Conservation (phyloP, 257 asterid genomes). For the Henckelia pumila region DNA sequence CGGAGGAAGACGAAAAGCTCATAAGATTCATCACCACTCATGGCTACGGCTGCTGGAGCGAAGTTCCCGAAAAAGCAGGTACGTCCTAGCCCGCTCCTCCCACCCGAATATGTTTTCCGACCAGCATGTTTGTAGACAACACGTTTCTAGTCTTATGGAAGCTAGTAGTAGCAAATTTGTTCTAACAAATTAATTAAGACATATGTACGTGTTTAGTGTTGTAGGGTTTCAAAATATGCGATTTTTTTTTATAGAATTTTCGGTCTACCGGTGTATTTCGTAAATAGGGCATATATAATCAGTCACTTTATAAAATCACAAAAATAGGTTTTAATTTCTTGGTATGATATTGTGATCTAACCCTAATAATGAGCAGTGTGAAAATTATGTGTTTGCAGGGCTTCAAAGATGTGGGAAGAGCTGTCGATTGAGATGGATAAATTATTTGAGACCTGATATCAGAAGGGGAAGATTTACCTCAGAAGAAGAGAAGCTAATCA, state of each 20-base stretch:
- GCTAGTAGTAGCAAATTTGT: not conserved
- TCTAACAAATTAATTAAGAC: too few relatives aligned
- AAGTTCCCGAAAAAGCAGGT: conserved; percentile 99
- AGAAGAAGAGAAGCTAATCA: conserved; percentile 81
- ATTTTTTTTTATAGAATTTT: not conserved
- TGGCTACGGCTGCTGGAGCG: conserved; percentile 99
- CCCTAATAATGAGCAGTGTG: not conserved
- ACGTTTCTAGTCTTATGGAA: not conserved
- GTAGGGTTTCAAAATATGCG: not conserved
- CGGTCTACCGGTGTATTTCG: not conserved
- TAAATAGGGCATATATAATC: too few relatives aligned
- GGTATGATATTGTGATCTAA: too few relatives aligned
- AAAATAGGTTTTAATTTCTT: not conserved
- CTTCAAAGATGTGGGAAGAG: conserved; percentile 24
- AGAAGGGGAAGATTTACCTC: conserved; percentile 88
- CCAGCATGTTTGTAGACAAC: not conserved
- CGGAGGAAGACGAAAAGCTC: conserved; percentile 93
- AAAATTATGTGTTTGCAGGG: conserved; percentile 35
- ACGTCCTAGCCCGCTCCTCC: not conserved
- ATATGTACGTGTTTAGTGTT: too few relatives aligned
- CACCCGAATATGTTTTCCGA: not conserved
- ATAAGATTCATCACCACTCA: conserved; percentile 69
- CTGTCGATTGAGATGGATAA: conserved; percentile 45
- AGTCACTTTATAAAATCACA: too few relatives aligned
- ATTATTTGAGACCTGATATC: conserved; percentile 90